Conservation (phyloP, 306 rosid species). For the Styphnolobium japonicum region DNA sequence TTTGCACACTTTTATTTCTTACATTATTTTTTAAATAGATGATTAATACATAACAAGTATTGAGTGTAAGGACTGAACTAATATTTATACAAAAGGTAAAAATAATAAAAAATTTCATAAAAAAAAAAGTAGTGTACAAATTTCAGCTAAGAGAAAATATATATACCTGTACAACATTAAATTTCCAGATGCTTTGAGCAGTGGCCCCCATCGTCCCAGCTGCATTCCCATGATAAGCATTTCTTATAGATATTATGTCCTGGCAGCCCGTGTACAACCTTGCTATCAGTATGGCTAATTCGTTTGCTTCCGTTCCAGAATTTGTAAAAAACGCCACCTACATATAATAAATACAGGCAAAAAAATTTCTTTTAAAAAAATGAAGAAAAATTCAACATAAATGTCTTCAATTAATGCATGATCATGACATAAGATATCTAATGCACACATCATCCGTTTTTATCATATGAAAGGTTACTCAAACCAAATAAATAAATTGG, state of each 20-base stretch:
- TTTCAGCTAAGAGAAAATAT: background rate
- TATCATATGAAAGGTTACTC: too few relatives aligned
- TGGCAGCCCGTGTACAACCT: constrained; percentile 73
- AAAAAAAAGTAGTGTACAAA: background rate
- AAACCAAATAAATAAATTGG: too few relatives aligned
- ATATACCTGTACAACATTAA: constrained; percentile 69
- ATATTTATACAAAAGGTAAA: background rate
- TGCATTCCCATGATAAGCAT: constrained; percentile 90
- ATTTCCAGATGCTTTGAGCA: constrained; percentile 88
- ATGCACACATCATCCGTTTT: too few relatives aligned
- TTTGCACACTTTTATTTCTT: background rate
- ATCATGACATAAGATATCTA: too few relatives aligned
- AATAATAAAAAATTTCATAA: too few relatives aligned
- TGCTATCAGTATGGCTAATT: constrained; percentile 82
- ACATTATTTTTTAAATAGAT: background rate
- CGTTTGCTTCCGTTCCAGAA: constrained; percentile 98
- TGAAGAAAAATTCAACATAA: too few relatives aligned
- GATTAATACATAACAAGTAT: background rate
- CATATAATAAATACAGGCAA: background rate
- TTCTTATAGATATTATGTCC: constrained; percentile 84
- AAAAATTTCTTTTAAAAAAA: too few relatives aligned
- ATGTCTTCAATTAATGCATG: too few relatives aligned
- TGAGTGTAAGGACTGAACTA: background rate
- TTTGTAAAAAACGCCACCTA: constrained; percentile 93
- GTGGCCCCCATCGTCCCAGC: constrained; percentile 93